Conservation (phyloP, 192 early-diverging fungal genomes). For the Coemansia aciculifera region DNA sequence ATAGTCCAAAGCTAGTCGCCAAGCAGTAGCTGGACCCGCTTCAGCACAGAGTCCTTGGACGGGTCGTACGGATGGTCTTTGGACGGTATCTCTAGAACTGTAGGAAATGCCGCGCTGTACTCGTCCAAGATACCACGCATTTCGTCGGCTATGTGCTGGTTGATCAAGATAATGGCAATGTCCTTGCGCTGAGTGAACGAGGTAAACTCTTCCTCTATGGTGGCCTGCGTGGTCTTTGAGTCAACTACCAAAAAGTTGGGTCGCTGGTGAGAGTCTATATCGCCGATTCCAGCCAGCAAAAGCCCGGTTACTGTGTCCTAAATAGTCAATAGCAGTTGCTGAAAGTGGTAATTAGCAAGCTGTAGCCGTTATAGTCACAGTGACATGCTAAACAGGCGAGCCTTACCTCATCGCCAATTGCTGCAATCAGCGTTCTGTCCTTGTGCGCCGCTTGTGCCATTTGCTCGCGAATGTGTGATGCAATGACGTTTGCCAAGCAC, state of each 20-base stretch:
- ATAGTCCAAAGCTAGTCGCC: constrained; percentile 62
- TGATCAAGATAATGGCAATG: constrained; percentile 97
- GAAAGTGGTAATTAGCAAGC: background rate
- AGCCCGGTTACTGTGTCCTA: constrained; percentile 94
- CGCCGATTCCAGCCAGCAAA: constrained; percentile 95
- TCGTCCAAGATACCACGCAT: constrained; percentile 90
- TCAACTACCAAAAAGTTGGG: constrained; percentile 97
- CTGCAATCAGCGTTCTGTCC: constrained; percentile 50
- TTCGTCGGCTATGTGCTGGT: constrained; percentile 94
- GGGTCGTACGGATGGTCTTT: constrained; percentile 99
- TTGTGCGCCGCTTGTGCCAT: constrained; percentile 40
- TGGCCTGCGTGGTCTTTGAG: constrained; percentile 71
- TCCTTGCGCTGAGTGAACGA: constrained; percentile 92
- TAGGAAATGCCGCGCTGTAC: constrained; percentile 90
- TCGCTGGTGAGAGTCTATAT: constrained; percentile 89
- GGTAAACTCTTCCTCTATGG: constrained; percentile 78
- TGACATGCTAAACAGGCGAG: background rate
- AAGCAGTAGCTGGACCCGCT: constrained; percentile 78
- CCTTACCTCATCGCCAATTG: constrained; percentile 54
- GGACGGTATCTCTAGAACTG: constrained; percentile 97
- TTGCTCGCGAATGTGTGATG: background rate
- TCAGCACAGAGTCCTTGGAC: constrained; percentile 81
- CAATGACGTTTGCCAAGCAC: background rate
- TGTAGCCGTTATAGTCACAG: background rate
- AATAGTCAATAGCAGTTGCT: background rate